A percentile compares a stretch with the other conserved stretches of the same genome.
Evolutionary conservation across 1,284 basidiomycete genomes (phyloP).

Genomic region (Ceratobasidium sp.): DNA sequence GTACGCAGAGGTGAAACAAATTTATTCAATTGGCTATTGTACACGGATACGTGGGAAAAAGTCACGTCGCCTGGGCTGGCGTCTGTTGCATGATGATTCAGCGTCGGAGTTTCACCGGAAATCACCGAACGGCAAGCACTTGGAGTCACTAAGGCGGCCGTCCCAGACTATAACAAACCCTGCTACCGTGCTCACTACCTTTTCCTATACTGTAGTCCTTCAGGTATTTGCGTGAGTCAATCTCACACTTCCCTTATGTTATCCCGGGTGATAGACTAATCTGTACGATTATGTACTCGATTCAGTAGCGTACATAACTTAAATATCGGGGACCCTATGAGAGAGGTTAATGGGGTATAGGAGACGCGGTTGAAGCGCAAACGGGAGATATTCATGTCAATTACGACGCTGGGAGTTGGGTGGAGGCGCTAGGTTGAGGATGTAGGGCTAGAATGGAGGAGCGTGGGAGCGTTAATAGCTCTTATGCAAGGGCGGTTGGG

Average conservation of each 20-base stretch:
- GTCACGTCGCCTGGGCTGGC: neutral
- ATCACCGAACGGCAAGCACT: neutral
- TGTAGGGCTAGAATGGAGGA: slow-evolving; percentile 14
- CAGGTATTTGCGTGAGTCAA: slow-evolving; percentile 51
- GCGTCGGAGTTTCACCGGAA: neutral
- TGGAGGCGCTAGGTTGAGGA: neutral
- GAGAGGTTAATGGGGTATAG: slow-evolving; percentile 58
- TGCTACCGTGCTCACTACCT: slow-evolving; percentile 60
- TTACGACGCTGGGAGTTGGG: slow-evolving; percentile 25
- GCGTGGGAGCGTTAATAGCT: neutral
- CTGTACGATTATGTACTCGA: slow-evolving; percentile 51
- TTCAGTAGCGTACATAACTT: slow-evolving; percentile 57
- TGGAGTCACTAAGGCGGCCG: neutral
- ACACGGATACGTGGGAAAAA: neutral
- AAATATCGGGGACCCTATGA: slow-evolving; percentile 62
- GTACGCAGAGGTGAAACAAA: neutral
- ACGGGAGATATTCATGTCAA: neutral
- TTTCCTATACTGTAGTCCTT: slow-evolving; percentile 60
- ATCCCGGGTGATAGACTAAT: slow-evolving; percentile 27
- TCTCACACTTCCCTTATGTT: neutral
- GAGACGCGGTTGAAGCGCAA: slow-evolving; percentile 47
- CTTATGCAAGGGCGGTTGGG: neutral
- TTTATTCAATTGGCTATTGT: neutral
- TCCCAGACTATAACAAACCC: slow-evolving; percentile 56
- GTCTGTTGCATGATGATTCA: neutral